Percentiles rank a stretch among this genome's conserved stretches.
These are phyloP conservation scores for Carex cristatella DNA, from an alignment of 176 grass and related monocot species.

Conservation along the genomic window DNA sequence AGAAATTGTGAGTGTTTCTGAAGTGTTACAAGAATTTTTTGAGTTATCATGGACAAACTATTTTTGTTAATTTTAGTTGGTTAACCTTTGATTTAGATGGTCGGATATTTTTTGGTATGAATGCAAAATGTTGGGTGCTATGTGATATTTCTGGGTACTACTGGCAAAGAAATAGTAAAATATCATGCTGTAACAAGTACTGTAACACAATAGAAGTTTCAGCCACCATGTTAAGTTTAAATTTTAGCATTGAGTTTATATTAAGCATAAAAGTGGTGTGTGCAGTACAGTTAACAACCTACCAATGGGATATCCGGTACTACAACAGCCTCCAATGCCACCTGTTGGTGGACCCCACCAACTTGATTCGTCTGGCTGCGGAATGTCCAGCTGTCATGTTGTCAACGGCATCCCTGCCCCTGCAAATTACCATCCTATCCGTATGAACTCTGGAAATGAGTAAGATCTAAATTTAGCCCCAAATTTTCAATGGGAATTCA, in stretches of 20 bases:
- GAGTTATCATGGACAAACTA: background rate
- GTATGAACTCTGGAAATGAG: slow-evolving; percentile 85
- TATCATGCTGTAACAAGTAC: background rate
- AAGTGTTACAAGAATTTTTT: background rate
- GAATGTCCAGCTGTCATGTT: slow-evolving; percentile 71
- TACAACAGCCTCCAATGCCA: slow-evolving; percentile 78
- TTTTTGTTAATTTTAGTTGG: background rate
- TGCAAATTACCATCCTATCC: slow-evolving; percentile 74
- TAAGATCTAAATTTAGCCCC: slow-evolving; percentile 42
- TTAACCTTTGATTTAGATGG: background rate
- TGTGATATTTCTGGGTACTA: background rate
- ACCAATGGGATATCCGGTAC: slow-evolving; percentile 93
- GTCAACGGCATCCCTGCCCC: slow-evolving; percentile 84
- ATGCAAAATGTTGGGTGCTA: background rate
- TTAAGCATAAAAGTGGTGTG: slow-evolving; percentile 19
- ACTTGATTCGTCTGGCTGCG: slow-evolving; percentile 55
- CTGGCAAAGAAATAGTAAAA: background rate
- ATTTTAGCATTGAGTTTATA: slow-evolving; percentile 5
- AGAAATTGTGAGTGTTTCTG: background rate
- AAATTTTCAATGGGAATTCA: background rate
- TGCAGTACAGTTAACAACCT: slow-evolving; percentile 85
- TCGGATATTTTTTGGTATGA: background rate
- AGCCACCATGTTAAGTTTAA: background rate
- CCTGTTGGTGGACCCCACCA: slow-evolving; percentile 54
- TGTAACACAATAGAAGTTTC: background rate